Percentiles rank a stretch among this genome's conserved stretches.
These are phyloP conservation scores for Phytophthora nicotianae DNA, from an alignment of 352 stramenopile genomes.

Conservation along the genomic window DNA sequence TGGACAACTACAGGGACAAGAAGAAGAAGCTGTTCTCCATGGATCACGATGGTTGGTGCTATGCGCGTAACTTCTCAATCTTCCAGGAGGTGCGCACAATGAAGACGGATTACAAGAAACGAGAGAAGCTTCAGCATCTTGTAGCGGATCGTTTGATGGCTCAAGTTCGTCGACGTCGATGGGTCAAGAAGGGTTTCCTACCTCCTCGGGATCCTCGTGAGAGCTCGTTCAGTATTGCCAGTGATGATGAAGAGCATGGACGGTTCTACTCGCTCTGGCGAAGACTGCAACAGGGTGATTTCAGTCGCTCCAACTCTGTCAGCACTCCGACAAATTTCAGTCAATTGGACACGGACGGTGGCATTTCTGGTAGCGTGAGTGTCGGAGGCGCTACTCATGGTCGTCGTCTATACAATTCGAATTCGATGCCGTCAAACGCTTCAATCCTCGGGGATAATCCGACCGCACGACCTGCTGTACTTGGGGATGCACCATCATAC, in stretches of 20 bases:
- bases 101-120: conserved; percentile 77
- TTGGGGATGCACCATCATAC: conserved; percentile 54
- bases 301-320: conserved; percentile 76
- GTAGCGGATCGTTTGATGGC: conserved; percentile 85
- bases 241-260: conserved; percentile 72
- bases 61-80: conserved; percentile 87
- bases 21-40: conserved; percentile 86
- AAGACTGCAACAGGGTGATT: conserved; percentile 64
- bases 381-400: conserved; percentile 24
- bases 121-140: conserved; percentile 87
- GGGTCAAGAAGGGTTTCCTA: conserved; percentile 72
- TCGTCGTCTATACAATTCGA: conserved; percentile 34
- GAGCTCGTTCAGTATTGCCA: conserved; percentile 60
- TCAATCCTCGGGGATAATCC: conserved; percentile 40
- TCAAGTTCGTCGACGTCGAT: conserved; percentile 80
- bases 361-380: conserved; percentile 30
- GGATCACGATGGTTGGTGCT: conserved; percentile 88
- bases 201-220: conserved; percentile 41
- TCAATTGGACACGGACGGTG: conserved; percentile 35
- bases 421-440: conserved; percentile 40
- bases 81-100: conserved; percentile 86
- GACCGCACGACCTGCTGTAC: conserved; percentile 45
- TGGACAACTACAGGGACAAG: conserved; percentile 80
- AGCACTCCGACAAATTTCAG: conserved; percentile 47
- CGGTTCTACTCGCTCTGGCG: conserved; percentile 75